Conservation (phyloP, 805 yeast species). For the Metschnikowia drakensbergensis region DNA sequence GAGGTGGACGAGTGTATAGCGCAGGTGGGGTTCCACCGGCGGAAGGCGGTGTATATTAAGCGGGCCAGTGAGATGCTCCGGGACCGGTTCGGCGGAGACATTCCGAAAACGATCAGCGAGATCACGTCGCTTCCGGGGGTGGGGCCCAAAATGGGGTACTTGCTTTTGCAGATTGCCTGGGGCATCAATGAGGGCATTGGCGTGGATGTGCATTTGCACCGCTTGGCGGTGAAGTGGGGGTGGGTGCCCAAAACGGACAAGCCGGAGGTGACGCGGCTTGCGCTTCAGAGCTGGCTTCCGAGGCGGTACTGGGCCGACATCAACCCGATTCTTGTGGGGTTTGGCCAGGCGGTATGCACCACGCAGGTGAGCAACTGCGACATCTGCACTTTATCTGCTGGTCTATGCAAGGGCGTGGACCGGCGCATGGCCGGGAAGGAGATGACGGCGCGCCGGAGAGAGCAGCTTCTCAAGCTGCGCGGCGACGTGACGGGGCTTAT, state of each 20-base stretch:
- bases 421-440: conserved; percentile 33
- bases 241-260: conserved; percentile 62
- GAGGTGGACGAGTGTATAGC: conserved; percentile 63
- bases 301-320: conserved; percentile 73
- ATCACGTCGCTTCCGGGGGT: conserved; percentile 79
- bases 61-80: conserved; percentile 52
- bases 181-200: conserved; percentile 76
- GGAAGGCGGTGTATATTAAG: conserved; percentile 72
- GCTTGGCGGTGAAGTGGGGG: conserved; percentile 74
- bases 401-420: conserved; percentile 58
- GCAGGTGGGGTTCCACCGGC: conserved; percentile 81
- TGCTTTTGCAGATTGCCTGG: conserved; percentile 84
- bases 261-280: conserved; percentile 73
- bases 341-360: conserved; percentile 85
- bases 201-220: conserved; percentile 86
- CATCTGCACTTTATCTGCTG: conserved; percentile 54
- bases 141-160: conserved; percentile 92
- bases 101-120: conserved; percentile 68
- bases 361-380: conserved; percentile 72
- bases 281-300: conserved; percentile 73
- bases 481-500: conserved; percentile 29
- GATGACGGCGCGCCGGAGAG: conserved; percentile 25
- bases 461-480: conserved; percentile 29
- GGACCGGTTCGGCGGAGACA: conserved; percentile 55
- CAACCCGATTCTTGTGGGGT: conserved; percentile 85